Evolutionary conservation across 2,329 filamentous ascomycete species (phyloP).

Genomic region (Cladosporium sp.): DNA sequence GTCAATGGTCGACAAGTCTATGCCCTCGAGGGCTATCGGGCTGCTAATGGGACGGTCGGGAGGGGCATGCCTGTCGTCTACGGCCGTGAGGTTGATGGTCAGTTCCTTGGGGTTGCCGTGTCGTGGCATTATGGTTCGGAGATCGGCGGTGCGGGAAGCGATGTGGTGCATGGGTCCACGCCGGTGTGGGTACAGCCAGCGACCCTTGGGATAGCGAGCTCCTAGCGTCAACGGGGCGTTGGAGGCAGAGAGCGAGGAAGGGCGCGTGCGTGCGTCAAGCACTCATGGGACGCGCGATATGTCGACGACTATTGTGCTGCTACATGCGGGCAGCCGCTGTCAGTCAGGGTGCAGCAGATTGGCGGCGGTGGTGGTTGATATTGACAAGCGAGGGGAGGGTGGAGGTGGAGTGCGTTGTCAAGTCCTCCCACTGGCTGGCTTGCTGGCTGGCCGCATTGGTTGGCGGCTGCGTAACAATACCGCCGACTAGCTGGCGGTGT

Average conservation of each 20-base stretch:
- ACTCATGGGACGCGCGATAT: neutral
- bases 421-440: neutral
- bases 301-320: too few species aligned
- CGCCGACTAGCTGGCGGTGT: neutral
- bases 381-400: neutral
- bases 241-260: neutral
- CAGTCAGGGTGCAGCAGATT: neutral
- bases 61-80: conserved; percentile 10
- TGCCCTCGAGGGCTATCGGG: conserved; percentile 32
- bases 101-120: conserved; percentile 26
- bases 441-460: neutral
- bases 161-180: conserved; percentile 9
- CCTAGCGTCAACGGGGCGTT: conserved; percentile 2
- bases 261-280: conserved; percentile 8
- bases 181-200: neutral
- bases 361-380: neutral
- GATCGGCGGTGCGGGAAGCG: conserved; percentile 9
- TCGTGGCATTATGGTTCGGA: conserved; percentile 26
- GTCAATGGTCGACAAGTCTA: conserved; percentile 35
- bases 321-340: conserved; percentile 6
- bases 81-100: conserved; percentile 23
- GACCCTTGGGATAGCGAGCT: conserved; percentile 9
- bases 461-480: conserved; percentile 2
- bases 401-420: neutral
- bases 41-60: conserved; percentile 26